Percentiles rank a stretch among this genome's conserved stretches.
Conservation (phyloP, 2,329 filamentous ascomycete genomes). For the Cadophora malorum region DNA sequence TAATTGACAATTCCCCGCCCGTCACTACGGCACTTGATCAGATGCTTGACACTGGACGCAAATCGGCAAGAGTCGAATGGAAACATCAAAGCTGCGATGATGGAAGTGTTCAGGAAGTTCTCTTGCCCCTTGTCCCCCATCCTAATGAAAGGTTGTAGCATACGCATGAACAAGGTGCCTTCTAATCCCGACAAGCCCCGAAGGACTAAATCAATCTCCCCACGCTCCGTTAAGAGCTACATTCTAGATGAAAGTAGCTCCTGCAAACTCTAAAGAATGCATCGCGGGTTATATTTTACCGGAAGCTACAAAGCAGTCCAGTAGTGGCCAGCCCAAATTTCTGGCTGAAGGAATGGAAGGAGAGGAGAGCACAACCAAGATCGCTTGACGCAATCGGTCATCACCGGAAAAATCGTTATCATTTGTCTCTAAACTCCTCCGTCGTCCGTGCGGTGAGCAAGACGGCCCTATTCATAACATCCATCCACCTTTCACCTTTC, state of each 20-base stretch:
- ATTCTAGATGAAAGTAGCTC: slow-evolving; percentile 72
- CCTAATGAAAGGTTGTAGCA: slow-evolving; percentile 43
- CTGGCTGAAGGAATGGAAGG: background rate
- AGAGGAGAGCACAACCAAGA: background rate
- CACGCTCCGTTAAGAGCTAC: slow-evolving; percentile 83
- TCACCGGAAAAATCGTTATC: slow-evolving; percentile 19
- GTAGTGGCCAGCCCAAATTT: background rate
- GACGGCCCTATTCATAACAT: slow-evolving; percentile 26
- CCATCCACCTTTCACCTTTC: background rate
- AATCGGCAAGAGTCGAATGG: no score
- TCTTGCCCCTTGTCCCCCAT: slow-evolving; percentile 45
- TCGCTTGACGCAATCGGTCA: slow-evolving; percentile 6
- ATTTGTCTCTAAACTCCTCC: slow-evolving; percentile 28
- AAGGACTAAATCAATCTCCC: slow-evolving; percentile 55
- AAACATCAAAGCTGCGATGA: background rate
- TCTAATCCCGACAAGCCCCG: slow-evolving; percentile 43
- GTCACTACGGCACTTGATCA: background rate
- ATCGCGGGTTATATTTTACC: slow-evolving; percentile 64
- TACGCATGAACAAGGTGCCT: slow-evolving; percentile 45
- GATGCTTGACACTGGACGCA: background rate
- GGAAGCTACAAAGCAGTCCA: background rate
- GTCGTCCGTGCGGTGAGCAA: slow-evolving; percentile 32
- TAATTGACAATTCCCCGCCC: accelerated
- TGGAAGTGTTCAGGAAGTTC: slow-evolving; percentile 44
- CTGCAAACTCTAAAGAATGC: slow-evolving; percentile 77